Evolutionary conservation across 2,329 filamentous ascomycete genomes (phyloP).

Genomic region (Xylariaceae sp.): DNA sequence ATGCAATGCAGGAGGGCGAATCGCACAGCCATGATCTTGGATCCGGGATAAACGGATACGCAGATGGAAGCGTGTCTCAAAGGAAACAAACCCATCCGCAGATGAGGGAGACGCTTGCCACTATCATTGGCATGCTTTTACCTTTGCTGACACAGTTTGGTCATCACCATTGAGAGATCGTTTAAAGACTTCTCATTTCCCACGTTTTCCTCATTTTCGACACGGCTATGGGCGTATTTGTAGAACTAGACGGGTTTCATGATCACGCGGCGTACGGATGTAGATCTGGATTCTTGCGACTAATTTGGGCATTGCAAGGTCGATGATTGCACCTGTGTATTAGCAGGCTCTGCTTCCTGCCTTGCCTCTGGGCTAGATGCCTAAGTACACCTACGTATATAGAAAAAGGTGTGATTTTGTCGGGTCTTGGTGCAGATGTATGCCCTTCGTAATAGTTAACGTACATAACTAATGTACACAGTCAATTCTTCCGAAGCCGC

Average conservation of each 20-base stretch:
- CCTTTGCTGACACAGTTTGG: conserved; percentile 73
- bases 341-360: neutral
- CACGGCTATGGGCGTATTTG: conserved; percentile 14
- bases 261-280: conserved; percentile 16
- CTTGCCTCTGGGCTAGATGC: neutral
- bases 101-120: conserved; percentile 64
- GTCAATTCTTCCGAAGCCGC: too few relatives aligned
- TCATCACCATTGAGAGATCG: conserved; percentile 54
- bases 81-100: conserved; percentile 51
- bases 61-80: conserved; percentile 42
- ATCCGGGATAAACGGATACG: conserved; percentile 47
- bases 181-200: too few relatives aligned
- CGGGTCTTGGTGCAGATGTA: neutral
- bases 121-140: conserved; percentile 70
- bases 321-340: conserved; percentile 11
- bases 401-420: neutral
- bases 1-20: conserved; percentile 83
- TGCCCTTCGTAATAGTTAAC: neutral
- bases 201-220: conserved; percentile 8
- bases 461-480: neutral
- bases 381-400: conserved; percentile 1
- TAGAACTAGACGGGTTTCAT: conserved; percentile 13
- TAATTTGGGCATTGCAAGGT: conserved; percentile 6
- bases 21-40: conserved; percentile 48
- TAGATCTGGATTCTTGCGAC: conserved; percentile 1